phyloP scores from a whole-genome alignment of 208 protist species.

The Novymonas esmeraldas region DNA sequence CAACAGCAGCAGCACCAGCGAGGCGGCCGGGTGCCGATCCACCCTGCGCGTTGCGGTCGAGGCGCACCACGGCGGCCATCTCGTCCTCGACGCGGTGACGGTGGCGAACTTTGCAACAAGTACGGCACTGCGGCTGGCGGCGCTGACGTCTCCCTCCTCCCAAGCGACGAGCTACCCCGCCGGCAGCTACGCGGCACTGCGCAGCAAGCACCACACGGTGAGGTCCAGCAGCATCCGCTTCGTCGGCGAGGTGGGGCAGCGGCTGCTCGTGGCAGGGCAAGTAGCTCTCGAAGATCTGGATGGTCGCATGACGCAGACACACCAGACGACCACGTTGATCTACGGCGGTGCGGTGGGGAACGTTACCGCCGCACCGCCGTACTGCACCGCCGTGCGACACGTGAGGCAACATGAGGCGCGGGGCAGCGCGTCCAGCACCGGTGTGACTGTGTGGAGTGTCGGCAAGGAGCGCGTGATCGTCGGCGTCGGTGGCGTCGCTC shows the following conservation, averaged over 20 bases:
- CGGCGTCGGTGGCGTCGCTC: too few species aligned
- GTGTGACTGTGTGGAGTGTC: too few species aligned
- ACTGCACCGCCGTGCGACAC: too few species aligned
- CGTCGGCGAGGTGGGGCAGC: background rate
- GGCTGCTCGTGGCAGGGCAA: conserved; percentile 6
- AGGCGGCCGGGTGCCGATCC: background rate
- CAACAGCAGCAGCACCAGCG: too few species aligned
- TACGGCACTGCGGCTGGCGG: conserved; percentile 17
- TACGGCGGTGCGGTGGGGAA: background rate
- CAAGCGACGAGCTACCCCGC: conserved; percentile 15
- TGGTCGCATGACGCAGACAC: conserved; percentile 7
- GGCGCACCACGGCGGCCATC: conserved; percentile 24
- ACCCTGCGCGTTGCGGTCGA: background rate
- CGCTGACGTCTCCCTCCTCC: conserved; percentile 18
- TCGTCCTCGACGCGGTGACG: conserved; percentile 10
- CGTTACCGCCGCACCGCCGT: background rate
- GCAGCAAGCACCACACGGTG: conserved; percentile 13
- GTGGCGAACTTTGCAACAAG: conserved; percentile 14
- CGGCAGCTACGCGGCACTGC: conserved; percentile 13
- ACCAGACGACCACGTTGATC: conserved; percentile 4
- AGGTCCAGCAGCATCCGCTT: conserved; percentile 13
- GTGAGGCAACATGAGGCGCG: too few species aligned
- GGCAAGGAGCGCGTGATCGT: too few species aligned
- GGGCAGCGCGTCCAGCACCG: too few species aligned
- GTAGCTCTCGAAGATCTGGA: conserved; percentile 20